phyloP scores from a whole-genome alignment of 371 early-diverging fungal species.

The Dinochytrium kinnereticum region DNA sequence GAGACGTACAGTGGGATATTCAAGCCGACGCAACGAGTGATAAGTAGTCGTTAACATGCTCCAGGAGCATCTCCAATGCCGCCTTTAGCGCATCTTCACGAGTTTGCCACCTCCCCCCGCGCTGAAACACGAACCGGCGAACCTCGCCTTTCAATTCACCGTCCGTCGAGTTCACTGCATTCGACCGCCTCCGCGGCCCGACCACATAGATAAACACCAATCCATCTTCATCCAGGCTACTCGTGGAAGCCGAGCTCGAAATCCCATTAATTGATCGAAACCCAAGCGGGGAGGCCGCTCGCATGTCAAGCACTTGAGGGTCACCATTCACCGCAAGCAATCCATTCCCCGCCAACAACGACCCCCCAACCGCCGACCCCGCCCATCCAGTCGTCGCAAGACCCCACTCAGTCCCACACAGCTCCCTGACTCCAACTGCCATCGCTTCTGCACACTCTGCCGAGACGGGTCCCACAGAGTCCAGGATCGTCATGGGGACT shows the following conservation, averaged over 20 bases:
- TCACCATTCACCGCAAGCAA: not conserved
- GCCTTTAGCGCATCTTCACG: not conserved
- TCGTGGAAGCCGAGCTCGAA: not conserved
- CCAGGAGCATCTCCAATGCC: slow-evolving; percentile 1
- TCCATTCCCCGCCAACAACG: not conserved
- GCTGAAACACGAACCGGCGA: not conserved
- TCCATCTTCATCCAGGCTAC: slow-evolving; percentile 2
- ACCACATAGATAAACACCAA: slow-evolving; percentile 20
- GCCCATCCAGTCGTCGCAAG: slow-evolving; percentile 32
- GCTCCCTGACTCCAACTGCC: slow-evolving; percentile 18
- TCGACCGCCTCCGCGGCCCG: slow-evolving; percentile 19
- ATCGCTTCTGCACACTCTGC: slow-evolving; percentile 16
- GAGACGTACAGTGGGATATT: too few relatives aligned
- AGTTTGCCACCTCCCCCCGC: slow-evolving; percentile 1
- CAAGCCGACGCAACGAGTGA: too few relatives aligned
- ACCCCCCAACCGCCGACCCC: not conserved
- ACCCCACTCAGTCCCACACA: slow-evolving; percentile 7
- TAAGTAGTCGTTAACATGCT: too few relatives aligned
- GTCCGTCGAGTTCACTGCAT: too few relatives aligned
- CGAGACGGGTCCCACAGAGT: slow-evolving; percentile 18
- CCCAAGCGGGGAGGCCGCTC: slow-evolving; percentile 8
- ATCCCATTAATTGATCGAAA: not conserved
- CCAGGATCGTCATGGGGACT: slow-evolving; percentile 15
- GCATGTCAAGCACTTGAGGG: not conserved
- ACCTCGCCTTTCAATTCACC: not conserved